phyloP scores from a whole-genome alignment of 1,139 yeast species.

The Yarrowia galli region DNA sequence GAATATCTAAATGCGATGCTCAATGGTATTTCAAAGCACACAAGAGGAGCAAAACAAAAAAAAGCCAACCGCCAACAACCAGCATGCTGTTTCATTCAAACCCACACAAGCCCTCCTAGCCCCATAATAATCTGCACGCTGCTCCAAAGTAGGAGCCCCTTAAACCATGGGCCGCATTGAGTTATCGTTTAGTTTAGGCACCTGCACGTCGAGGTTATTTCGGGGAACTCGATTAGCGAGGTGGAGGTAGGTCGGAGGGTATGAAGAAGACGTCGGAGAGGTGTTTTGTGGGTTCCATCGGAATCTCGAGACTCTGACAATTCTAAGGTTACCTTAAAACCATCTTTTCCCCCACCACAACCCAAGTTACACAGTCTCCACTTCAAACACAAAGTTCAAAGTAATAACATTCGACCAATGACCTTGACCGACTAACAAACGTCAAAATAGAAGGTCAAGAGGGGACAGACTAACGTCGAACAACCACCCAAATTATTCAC shows the following conservation, averaged over 20 bases:
- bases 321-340: no score
- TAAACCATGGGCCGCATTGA: neutral
- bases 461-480: no score
- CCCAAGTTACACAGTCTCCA: neutral
- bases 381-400: neutral
- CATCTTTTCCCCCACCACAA: neutral
- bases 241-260: neutral
- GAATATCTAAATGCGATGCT: neutral
- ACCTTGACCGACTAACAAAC: slow-evolving; percentile 2
- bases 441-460: neutral
- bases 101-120: slow-evolving; percentile 18
- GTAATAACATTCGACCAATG: slow-evolving; percentile 2
- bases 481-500: neutral
- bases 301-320: no score
- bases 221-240: neutral
- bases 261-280: neutral
- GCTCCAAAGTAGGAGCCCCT: slow-evolving; percentile 26
- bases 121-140: slow-evolving; percentile 25
- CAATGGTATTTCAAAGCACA: no score
- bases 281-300: no score
- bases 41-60: no score
- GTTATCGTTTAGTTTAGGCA: slow-evolving; percentile 29
- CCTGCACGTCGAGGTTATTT: slow-evolving; percentile 3
- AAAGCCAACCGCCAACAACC: neutral
- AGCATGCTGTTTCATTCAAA: slow-evolving; percentile 27